Percentiles rank a stretch among this genome's conserved stretches.
Evolutionary conservation across 495 filamentous ascomycete genomes (phyloP).

Genomic region (Barbatosphaeria neglecta): DNA sequence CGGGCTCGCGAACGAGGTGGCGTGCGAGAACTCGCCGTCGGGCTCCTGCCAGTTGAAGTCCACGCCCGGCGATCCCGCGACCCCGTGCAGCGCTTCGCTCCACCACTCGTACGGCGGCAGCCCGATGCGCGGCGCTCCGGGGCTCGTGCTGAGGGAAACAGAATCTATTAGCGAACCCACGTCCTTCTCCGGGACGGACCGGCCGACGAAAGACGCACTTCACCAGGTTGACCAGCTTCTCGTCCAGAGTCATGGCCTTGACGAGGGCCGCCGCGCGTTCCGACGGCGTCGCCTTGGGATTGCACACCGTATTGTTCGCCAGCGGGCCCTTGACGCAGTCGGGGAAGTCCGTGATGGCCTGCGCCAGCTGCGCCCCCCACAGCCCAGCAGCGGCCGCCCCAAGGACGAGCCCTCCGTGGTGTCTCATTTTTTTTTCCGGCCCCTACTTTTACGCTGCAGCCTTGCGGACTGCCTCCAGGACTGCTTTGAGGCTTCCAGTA

Average conservation of each 20-base stretch:
- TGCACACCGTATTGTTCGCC: slow-evolving; percentile 12
- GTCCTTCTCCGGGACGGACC: too few species aligned
- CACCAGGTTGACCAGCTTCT: slow-evolving; percentile 3
- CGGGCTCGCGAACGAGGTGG: slow-evolving; percentile 35
- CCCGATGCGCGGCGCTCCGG: slow-evolving; percentile 26
- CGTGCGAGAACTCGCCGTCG: slow-evolving; percentile 20
- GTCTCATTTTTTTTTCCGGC: too few species aligned
- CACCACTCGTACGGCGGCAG: slow-evolving; percentile 37
- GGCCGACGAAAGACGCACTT: too few species aligned
- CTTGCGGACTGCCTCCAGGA: too few species aligned
- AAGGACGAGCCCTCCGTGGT: background rate
- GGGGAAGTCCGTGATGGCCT: slow-evolving; percentile 3
- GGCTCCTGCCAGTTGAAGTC: slow-evolving; percentile 7
- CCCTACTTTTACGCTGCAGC: too few species aligned
- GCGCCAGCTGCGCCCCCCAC: background rate
- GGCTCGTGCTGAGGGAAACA: slow-evolving; percentile 16
- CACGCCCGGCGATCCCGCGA: slow-evolving; percentile 23
- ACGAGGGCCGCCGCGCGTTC: slow-evolving; percentile 7
- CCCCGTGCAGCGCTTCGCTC: slow-evolving; percentile 39
- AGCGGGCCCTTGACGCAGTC: slow-evolving; percentile 13
- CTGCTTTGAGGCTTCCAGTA: too few species aligned
- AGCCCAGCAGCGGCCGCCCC: background rate
- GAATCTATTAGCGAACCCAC: too few species aligned
- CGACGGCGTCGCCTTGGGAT: slow-evolving; percentile 7
- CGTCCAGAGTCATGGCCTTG: slow-evolving; percentile 1